Percentiles rank a stretch among this genome's conserved stretches.
phyloP scores from a whole-genome alignment of 306 rosid species.

The Castanospermum australe region DNA sequence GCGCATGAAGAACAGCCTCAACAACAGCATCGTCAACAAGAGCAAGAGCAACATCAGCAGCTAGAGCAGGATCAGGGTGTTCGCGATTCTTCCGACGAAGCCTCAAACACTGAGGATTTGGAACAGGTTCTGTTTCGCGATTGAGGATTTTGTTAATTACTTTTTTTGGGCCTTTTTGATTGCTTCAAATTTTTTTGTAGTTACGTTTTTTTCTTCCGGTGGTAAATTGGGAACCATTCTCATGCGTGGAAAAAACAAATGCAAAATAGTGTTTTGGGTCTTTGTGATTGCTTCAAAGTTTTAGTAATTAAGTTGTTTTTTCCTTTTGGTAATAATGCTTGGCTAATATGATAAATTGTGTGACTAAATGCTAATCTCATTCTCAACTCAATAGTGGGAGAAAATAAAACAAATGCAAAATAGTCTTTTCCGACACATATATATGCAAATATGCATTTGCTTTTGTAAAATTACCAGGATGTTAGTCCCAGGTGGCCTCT shows the following conservation, averaged over 20 bases:
- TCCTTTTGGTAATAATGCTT: too few relatives aligned
- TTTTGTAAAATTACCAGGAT: neutral
- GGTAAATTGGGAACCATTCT: too few relatives aligned
- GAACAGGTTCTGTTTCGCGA: neutral
- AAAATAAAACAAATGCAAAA: neutral
- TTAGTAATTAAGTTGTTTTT: neutral
- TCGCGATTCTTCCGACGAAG: slow-evolving; percentile 4
- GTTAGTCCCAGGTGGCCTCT: neutral
- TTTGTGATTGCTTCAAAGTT: neutral
- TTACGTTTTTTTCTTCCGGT: neutral
- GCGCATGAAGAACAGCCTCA: neutral
- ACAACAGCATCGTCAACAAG: neutral
- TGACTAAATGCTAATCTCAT: too few relatives aligned
- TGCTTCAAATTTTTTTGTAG: neutral
- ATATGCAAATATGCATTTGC: neutral
- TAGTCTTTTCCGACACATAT: neutral
- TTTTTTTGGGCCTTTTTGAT: neutral
- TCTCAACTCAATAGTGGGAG: neutral
- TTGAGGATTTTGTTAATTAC: neutral
- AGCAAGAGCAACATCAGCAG: neutral
- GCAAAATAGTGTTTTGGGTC: neutral
- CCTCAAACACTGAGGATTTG: neutral
- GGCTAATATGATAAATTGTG: neutral
- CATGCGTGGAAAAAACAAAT: too few relatives aligned
- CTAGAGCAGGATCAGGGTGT: neutral